These are phyloP conservation scores for Penicillium polonicum DNA, from an alignment of 2,329 filamentous ascomycete genomes.

Conservation along the genomic window DNA sequence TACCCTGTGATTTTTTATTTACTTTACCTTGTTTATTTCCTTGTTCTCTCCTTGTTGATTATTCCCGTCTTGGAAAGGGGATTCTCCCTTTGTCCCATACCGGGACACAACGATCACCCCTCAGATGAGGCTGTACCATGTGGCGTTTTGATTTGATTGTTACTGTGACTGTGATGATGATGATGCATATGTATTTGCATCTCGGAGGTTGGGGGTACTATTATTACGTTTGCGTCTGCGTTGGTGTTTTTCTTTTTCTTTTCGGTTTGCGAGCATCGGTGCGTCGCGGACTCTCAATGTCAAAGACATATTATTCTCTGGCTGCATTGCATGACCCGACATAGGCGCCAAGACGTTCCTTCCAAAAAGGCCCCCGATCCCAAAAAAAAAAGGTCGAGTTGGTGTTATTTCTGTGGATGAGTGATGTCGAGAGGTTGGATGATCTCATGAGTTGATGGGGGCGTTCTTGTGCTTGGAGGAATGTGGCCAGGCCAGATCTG, in stretches of 20 bases:
- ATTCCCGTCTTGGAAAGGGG: conserved; percentile 7
- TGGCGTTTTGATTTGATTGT: conserved; percentile 16
- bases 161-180: neutral
- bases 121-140: conserved; percentile 19
- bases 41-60: neutral
- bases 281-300: neutral
- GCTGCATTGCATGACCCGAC: neutral
- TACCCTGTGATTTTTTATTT: conserved; percentile 17
- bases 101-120: conserved; percentile 16
- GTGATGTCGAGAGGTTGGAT: neutral
- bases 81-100: conserved; percentile 1
- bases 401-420: neutral
- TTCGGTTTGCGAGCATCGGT: conserved; percentile 9
- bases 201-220: conserved; percentile 4
- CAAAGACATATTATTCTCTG: neutral
- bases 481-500: neutral
- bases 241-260: neutral
- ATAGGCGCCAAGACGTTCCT: neutral
- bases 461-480: conserved; percentile 1
- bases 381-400: neutral
- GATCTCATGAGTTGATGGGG: conserved; percentile 4
- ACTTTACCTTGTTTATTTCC: conserved; percentile 1
- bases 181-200: conserved; percentile 19
- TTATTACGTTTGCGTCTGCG: neutral
- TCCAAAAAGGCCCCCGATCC: neutral